Evolutionary conservation across 768 basidiomycete genomes (phyloP), one percentile per base, ranked within the genome.

Genomic region (Suillus luteus): DNA sequence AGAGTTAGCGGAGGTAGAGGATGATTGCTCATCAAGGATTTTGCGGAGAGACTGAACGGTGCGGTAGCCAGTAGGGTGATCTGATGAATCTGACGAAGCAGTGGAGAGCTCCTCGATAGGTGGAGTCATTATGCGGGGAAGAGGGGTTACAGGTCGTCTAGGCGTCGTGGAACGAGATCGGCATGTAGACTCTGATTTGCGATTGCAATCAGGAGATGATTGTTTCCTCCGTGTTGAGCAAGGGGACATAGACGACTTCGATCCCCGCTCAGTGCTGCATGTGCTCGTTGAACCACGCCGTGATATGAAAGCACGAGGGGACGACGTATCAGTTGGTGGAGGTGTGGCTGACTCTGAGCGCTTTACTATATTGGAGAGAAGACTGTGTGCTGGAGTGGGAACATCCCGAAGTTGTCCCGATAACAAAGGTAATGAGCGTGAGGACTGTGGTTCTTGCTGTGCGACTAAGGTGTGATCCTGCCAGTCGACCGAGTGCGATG

Each of bases 41-140:
- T 86, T 89, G 64, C 91, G 85, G 27, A 92, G 79, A 33, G 83
- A 86, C 64, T 83, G 79, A 27, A 92, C 79, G 1, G 90, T 89
- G 63, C 80, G 86, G 68, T 87, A 88, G 2, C 86, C 86, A 33
- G 73, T 77, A 11, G 74, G 73, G 17, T 81, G 78, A 63, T 81
- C 82, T 63, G 86, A 85, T n/a, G 81, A 79, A 5, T 82, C 83
- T 24, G 82, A 82, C 0, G 86, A 86, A 1, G 79, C 76, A 19
- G 80, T 69, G 19, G 84, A 81, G 1, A 74, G 71, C 68, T 89
- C 86, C 64, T 89, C 88, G 0, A 81, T 80, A 0, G 85, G 80
- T 9, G 86, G 88, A 0, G 86, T 86, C 79, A 85, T 82, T 5
- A 77, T 70, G 2, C 84, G 76, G 38, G 77, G 68, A 51, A 49